Conservation (phyloP, 2,329 filamentous ascomycete genomes). For the Cyphellophora attinorum region DNA sequence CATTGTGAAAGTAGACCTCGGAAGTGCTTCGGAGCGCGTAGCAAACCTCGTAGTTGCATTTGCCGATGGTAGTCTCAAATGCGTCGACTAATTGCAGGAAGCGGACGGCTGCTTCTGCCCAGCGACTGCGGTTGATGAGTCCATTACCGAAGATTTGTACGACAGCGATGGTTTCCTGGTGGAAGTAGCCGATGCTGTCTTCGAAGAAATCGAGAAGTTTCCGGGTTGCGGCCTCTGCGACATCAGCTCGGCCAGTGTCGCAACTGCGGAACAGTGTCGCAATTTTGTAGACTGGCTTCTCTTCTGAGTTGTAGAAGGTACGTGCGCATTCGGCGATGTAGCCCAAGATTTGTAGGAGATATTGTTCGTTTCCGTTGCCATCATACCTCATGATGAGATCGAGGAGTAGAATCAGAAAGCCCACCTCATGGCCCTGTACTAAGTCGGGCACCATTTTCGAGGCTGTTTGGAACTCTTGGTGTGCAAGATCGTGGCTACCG, state of each 20-base stretch:
- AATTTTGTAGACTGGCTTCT: conserved; percentile 16
- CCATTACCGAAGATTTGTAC: conserved; percentile 18
- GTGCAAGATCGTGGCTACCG: conserved; percentile 15
- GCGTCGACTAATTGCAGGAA: conserved; percentile 19
- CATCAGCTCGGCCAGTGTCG: conserved; percentile 12
- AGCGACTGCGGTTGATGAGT: conserved; percentile 16
- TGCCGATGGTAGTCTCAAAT: conserved; percentile 15
- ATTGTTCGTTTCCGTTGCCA: conserved; percentile 18
- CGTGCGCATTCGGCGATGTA: conserved; percentile 16
- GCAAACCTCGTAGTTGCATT: conserved; percentile 17
- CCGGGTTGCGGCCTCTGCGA: conserved; percentile 15
- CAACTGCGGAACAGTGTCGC: conserved; percentile 13
- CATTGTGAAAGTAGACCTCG: conserved; percentile 18
- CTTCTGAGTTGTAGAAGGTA: conserved; percentile 13
- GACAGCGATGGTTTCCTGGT: conserved; percentile 17
- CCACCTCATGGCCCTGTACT: conserved; percentile 17
- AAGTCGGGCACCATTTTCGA: conserved; percentile 16
- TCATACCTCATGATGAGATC: conserved; percentile 19
- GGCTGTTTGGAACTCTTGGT: conserved; percentile 17
- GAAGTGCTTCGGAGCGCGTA: conserved; percentile 17
- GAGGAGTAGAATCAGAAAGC: conserved; percentile 19
- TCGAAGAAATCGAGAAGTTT: conserved; percentile 19
- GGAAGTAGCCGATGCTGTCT: conserved; percentile 19
- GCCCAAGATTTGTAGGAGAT: conserved; percentile 15
- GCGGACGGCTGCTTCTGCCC: conserved; percentile 15